Base-by-base conservation (phyloP, 2,329 filamentous ascomycete species). In the Hymenoscyphus repandus region DNA sequence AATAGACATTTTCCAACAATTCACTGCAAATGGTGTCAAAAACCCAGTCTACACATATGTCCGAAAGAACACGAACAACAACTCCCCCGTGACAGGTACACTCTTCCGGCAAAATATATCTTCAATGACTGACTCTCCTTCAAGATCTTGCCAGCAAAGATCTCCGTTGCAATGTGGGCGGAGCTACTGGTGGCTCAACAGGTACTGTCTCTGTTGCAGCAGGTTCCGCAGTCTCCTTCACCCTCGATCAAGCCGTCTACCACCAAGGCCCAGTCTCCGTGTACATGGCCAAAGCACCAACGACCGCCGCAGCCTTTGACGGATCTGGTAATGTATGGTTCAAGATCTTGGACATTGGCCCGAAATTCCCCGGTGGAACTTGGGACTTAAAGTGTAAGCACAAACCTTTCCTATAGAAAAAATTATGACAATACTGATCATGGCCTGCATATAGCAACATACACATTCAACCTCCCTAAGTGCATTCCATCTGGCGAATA, bases 41-140 rank as follows among this genome's bases (percentile, higher is more conserved):
- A 42, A 51, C 18, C 40, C 53, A n/a, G 74, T 68, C 1, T 83
- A 80, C 60, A 58, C 64, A 11, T 72, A 75, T 10, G 79, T 79
- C 3, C 65, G 69, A 13, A 68, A 68, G 33, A 59, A 57, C 38
- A 59, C 51, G 10, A 58, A 58, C 17, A 79, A 81, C 61, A 71
- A 74, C 40, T 69, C 82, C 56, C 70, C 70, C 6, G 58, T 83
- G 10, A 65, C 66, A 6, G 48, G 51, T 54, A 44, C 13, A 37
- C 15, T 12, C 38, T 17, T 17, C 33, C 18, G 27, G 36, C 27
- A 7, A 32, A 2, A 32, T 17, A 12, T 11, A 2, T 45, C 22
- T 27, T 17, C 31, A 17, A 22, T 11, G 7, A n/a, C 27, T 33
- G 34, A 49, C 27, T 2, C 20, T 2, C 17, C 9, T 27, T 27